phyloP scores from a whole-genome alignment of 306 rosid species.

The Medicago arabica region DNA sequence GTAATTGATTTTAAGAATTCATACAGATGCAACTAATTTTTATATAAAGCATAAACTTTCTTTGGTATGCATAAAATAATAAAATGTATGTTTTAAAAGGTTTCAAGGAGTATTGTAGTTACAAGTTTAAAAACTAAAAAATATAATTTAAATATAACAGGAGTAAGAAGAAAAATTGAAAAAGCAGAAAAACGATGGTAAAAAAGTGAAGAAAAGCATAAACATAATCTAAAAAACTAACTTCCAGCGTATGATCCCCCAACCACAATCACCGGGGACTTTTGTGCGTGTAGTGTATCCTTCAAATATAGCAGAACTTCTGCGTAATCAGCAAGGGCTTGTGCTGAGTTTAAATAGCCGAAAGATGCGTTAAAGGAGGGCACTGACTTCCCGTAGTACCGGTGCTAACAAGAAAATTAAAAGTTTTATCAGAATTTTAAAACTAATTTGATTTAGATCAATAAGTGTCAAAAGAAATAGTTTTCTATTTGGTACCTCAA shows the following conservation, averaged over 20 bases:
- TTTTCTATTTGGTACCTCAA: neutral
- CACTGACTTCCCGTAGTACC: neutral
- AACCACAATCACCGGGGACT: neutral
- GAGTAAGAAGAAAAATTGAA: no score
- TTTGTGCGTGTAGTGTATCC: neutral
- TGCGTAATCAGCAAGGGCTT: neutral
- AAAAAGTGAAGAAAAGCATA: no score
- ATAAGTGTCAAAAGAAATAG: neutral
- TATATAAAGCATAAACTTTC: no score
- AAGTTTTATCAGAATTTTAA: neutral
- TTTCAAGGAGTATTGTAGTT: no score
- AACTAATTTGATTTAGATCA: neutral
- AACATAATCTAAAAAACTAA: neutral
- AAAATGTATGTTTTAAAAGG: no score
- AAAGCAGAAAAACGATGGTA: no score
- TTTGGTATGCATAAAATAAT: no score
- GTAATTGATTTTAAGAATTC: no score
- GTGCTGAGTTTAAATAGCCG: neutral
- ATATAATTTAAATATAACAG: no score
- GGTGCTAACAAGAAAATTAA: neutral
- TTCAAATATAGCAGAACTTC: neutral
- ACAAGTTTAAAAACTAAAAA: no score
- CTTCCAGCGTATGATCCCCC: neutral
- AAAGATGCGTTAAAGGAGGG: neutral
- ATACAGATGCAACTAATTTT: no score